phyloP scores from a whole-genome alignment of 2,329 filamentous ascomycete genomes.

The Zasmidium angulare region DNA sequence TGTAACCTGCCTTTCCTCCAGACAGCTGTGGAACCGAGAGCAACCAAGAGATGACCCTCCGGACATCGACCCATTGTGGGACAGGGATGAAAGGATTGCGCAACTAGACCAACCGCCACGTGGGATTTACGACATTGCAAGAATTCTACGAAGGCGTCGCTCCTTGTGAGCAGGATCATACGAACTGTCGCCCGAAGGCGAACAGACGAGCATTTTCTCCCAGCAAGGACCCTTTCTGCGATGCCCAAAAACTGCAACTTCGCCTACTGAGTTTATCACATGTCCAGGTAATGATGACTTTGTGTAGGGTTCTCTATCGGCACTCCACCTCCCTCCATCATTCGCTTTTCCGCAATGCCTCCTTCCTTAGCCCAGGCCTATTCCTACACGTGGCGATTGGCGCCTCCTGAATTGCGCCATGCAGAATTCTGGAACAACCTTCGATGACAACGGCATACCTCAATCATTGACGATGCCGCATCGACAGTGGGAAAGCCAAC shows the following conservation, averaged over 20 bases:
- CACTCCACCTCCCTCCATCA: too few relatives aligned
- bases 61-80: neutral
- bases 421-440: neutral
- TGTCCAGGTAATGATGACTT: neutral
- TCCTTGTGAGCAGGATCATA: neutral
- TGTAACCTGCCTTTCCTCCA: neutral
- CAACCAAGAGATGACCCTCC: neutral
- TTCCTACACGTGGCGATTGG: neutral
- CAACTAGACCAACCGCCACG: neutral
- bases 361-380: neutral
- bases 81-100: neutral
- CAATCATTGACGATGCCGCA: too few relatives aligned
- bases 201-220: too few relatives aligned
- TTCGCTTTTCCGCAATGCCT: neutral
- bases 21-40: neutral
- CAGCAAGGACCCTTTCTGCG: neutral
- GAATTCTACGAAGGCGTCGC: neutral
- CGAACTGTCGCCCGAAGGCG: too few relatives aligned
- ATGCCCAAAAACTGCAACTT: neutral
- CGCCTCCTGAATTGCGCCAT: neutral
- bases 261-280: neutral
- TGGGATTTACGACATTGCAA: neutral
- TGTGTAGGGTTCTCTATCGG: neutral
- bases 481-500: too few relatives aligned
- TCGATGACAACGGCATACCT: too few relatives aligned